Percentiles rank a stretch among this genome's conserved stretches.
phyloP scores from a whole-genome alignment of 139 green algal species.

The Coelastrella sp. region DNA sequence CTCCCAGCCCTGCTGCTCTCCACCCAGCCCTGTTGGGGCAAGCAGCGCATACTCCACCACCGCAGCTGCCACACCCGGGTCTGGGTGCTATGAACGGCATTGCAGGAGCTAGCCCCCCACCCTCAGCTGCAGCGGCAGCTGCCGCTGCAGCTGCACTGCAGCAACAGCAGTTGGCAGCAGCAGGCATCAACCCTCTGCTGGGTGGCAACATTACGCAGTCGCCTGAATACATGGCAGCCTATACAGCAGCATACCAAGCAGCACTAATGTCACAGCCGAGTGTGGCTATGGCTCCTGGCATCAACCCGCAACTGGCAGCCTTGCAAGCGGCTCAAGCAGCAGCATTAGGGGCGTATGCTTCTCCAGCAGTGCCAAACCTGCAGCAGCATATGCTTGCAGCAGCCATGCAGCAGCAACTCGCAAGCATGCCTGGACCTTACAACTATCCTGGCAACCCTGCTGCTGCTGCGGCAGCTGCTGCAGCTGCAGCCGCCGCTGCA shows the following conservation, averaged over 20 bases:
- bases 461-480: constrained; percentile 24
- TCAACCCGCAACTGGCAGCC: constrained; percentile 69
- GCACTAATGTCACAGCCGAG: constrained; percentile 85
- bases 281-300: constrained; percentile 44
- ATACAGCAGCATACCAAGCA: constrained; percentile 89
- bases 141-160: constrained; percentile 28
- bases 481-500: constrained; percentile 19
- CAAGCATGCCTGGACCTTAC: constrained; percentile 14
- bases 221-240: constrained; percentile 89
- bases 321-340: constrained; percentile 64
- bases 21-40: constrained; percentile 6
- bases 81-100: constrained; percentile 36
- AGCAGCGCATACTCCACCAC: constrained; percentile 27
- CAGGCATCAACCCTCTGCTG: constrained; percentile 25
- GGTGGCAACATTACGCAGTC: constrained; percentile 40
- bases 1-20: constrained; percentile 13
- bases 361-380: neutral
- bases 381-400: constrained; percentile 38
- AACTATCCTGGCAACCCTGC: constrained; percentile 20
- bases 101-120: constrained; percentile 39
- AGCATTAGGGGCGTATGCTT: constrained; percentile 45
- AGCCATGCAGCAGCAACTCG: constrained; percentile 37
- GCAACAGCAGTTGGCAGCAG: constrained; percentile 42
- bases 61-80: constrained; percentile 23
- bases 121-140: constrained; percentile 29